Base-by-base conservation (phyloP, 2,329 filamentous ascomycete genomes). In the Fusarium sp. region DNA sequence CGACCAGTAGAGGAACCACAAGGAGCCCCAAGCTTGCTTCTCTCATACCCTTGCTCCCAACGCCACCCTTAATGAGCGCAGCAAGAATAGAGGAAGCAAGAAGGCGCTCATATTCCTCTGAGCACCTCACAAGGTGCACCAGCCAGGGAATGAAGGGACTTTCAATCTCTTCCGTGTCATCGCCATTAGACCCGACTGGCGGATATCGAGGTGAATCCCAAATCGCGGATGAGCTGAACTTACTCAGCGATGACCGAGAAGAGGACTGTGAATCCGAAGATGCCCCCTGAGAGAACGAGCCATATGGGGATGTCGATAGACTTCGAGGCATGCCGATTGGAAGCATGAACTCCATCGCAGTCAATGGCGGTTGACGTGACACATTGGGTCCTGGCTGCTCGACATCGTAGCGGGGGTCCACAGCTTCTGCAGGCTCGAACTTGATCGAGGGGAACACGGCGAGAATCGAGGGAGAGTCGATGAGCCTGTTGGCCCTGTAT, bases 71-170 rank as follows among this genome's bases (percentile, higher is more conserved):
- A 81, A 92, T 93, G 16, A 96, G 85, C 22, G 90, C 89, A 1
- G 93, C 90, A 48, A 95, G 85, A 10, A 96, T 85, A 33, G 90
- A 90, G 10, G 92, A 90, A 35, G 93, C 93, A 86, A 92, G 91
- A 58, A 95, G 83, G 22, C 92, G 87, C 65, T 91, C 88, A 71
- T 89, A 84, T 31, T 90, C 89, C 56, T 83, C 82, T 27, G 88
- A 86, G 16, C 88, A 86, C 73, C 93, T 88, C 54, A 91, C 86
- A 52, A 93, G 81, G 59, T 89, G 86, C 52, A 96, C 88, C 20
- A 97, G 87, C 91, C 93, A 95, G 2, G 93, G 90, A 43, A 95
- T 87, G 22, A 95, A 83, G 3, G 92, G 89, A 68, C 90, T 94
- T 80, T 96, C 94, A 3, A 89, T 84, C 11, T 93, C 90, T 59